These are phyloP conservation scores for Flaveria robusta DNA, from an alignment of 129 eudicot genomes.

Conservation along the genomic window DNA sequence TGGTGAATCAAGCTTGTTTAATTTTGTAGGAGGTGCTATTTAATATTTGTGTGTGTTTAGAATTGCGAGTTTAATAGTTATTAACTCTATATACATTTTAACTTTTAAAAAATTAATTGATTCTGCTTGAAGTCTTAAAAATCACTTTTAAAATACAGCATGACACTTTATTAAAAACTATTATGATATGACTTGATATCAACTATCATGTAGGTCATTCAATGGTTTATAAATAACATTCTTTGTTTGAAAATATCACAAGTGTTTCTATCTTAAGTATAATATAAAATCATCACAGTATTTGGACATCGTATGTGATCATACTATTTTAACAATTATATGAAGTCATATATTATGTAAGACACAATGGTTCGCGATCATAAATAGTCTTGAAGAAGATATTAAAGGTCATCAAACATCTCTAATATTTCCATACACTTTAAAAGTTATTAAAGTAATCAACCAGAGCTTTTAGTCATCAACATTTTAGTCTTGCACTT, in stretches of 20 bases:
- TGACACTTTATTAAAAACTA: neutral
- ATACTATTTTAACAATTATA: neutral
- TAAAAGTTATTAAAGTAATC: neutral
- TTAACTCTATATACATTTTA: neutral
- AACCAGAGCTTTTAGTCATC: neutral
- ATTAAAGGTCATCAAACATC: no score
- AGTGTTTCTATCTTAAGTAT: neutral
- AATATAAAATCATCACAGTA: neutral
- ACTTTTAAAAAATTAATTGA: neutral
- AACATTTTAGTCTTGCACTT: neutral
- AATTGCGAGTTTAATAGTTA: neutral
- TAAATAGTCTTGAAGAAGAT: neutral
- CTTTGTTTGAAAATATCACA: neutral
- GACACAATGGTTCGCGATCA: neutral
- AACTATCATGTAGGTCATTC: neutral
- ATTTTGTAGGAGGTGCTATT: neutral
- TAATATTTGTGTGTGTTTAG: neutral
- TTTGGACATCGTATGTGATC: neutral
- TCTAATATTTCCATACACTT: neutral
- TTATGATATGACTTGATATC: neutral
- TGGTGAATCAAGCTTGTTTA: no score
- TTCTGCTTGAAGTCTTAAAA: neutral
- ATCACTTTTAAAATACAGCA: neutral
- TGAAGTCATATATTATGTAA: neutral
- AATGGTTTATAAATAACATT: neutral